Conservation (phyloP, 2,329 filamentous ascomycete genomes). For the Colletotrichum sp. region DNA sequence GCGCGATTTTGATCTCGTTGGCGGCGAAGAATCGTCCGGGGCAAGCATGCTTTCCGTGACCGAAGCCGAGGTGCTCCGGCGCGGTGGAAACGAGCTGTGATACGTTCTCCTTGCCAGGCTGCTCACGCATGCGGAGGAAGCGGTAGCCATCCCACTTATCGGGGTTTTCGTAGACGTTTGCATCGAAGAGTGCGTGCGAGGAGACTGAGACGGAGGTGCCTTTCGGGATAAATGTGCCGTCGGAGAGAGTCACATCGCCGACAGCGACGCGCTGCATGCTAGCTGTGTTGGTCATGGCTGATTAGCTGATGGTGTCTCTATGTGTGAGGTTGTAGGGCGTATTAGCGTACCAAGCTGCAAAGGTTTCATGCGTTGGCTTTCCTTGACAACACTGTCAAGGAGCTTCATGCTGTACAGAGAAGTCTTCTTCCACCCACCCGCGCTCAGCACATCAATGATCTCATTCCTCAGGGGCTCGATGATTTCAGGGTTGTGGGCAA, state of each 20-base stretch:
- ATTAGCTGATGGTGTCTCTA: background rate
- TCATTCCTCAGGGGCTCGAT: slow-evolving; percentile 46
- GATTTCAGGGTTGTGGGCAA: slow-evolving; percentile 42
- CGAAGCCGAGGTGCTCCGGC: slow-evolving; percentile 38
- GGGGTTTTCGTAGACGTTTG: background rate
- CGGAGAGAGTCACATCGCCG: background rate
- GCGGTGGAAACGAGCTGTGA: slow-evolving; percentile 45
- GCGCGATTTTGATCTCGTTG: slow-evolving; percentile 38
- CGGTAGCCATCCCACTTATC: background rate
- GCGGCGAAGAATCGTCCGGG: slow-evolving; percentile 42
- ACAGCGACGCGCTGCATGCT: slow-evolving; percentile 3
- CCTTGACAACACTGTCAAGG: slow-evolving; percentile 47
- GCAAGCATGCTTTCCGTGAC: slow-evolving; percentile 40
- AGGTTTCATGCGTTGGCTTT: slow-evolving; percentile 33
- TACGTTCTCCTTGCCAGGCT: slow-evolving; percentile 12
- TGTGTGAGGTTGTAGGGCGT: background rate
- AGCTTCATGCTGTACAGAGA: slow-evolving; percentile 41
- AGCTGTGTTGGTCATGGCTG: background rate
- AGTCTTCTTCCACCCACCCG: slow-evolving; percentile 39
- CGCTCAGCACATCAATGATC: slow-evolving; percentile 35
- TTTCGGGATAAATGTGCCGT: slow-evolving; percentile 15
- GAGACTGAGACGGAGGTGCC: background rate
- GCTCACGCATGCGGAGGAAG: slow-evolving; percentile 3
- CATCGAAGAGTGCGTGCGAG: background rate
- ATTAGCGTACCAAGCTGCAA: background rate